Percentiles rank a stretch among this genome's conserved stretches.
phyloP scores from a whole-genome alignment of 441 rosid genomes.

The Arabidopsis lyrata region DNA sequence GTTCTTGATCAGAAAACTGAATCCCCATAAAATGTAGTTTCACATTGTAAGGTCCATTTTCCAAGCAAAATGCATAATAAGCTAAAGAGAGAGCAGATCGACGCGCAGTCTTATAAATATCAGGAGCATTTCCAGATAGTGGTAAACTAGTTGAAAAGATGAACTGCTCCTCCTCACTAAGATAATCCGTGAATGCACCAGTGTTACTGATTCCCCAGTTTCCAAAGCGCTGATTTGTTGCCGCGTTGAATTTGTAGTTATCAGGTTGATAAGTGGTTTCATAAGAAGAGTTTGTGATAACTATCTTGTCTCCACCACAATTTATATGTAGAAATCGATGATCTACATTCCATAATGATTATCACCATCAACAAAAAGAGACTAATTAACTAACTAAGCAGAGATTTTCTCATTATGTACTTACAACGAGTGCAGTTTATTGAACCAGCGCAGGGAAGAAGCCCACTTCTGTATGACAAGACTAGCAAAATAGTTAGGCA shows the following conservation, averaged over 20 bases:
- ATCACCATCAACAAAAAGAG: neutral
- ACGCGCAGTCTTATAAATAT: conserved; percentile 52
- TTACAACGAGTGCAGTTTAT: conserved; percentile 48
- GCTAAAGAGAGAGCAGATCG: conserved; percentile 59
- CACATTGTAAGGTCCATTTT: conserved; percentile 54
- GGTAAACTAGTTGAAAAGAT: conserved; percentile 54
- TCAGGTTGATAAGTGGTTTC: conserved; percentile 61
- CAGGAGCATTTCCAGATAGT: conserved; percentile 26
- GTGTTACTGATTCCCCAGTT: conserved; percentile 74
- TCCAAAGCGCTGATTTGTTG: conserved; percentile 47
- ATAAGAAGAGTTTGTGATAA: conserved; percentile 43
- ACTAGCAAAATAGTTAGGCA: neutral
- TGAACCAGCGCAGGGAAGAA: conserved; percentile 59
- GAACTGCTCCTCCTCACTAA: conserved; percentile 5
- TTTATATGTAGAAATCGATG: conserved; percentile 59
- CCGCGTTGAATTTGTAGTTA: conserved; percentile 45
- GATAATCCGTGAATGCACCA: conserved; percentile 68
- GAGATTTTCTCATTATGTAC: neutral
- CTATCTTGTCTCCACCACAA: conserved; percentile 63
- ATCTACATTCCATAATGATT: conserved; percentile 45
- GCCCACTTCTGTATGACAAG: conserved; percentile 41
- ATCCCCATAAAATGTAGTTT: conserved; percentile 64
- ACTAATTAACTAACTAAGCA: no score
- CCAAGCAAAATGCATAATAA: conserved; percentile 61
- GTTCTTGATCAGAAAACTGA: conserved; percentile 47